Conservation (phyloP, 192 early-diverging fungal species). For the Glomus cerebriforme region DNA sequence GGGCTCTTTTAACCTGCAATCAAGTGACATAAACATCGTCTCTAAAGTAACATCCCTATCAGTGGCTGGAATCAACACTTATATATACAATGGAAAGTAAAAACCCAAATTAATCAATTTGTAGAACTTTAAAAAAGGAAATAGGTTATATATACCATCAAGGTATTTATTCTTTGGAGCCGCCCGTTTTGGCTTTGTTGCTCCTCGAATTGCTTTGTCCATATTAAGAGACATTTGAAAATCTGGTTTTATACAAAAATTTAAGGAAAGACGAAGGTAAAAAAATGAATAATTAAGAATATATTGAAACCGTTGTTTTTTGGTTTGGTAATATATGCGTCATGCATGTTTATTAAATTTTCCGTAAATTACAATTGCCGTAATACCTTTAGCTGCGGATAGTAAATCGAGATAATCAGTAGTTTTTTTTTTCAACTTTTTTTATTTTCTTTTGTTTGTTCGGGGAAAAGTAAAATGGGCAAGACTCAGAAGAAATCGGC, state of each 20-base stretch:
- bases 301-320: no score
- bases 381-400: no score
- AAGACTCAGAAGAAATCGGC: no score
- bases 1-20: conserved; percentile 50
- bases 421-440: no score
- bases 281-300: neutral
- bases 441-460: no score
- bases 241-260: neutral
- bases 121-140: neutral
- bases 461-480: no score
- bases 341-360: no score
- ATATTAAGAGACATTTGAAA: conserved; percentile 31
- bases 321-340: no score
- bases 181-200: conserved; percentile 82
- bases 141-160: conserved; percentile 45
- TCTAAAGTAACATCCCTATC: conserved; percentile 37
- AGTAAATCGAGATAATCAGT: no score
- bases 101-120: neutral
- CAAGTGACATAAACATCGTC: conserved; percentile 52
- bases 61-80: conserved; percentile 17
- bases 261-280: neutral
- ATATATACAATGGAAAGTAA: neutral
- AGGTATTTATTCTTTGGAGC: conserved; percentile 98
- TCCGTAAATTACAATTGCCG: no score
- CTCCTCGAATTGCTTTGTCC: conserved; percentile 69